Evolutionary conservation across 176 grass and related monocot genomes (phyloP).

Genomic region (Thinopyrum elongatum): DNA sequence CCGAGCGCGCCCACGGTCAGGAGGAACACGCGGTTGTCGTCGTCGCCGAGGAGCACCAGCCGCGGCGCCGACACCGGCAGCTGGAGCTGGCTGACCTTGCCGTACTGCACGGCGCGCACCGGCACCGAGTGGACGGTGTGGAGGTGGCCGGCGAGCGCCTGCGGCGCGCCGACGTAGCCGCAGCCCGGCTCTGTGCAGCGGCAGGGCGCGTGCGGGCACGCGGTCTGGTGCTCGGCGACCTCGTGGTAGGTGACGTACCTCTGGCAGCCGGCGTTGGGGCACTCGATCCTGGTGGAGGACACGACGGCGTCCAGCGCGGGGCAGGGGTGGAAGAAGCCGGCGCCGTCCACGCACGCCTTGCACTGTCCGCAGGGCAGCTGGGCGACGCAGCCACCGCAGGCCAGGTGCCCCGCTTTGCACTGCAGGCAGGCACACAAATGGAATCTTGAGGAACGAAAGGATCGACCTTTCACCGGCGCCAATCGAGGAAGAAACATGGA

Average conservation of each 20-base stretch:
- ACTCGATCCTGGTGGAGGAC: not conserved
- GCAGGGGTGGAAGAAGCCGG: not conserved
- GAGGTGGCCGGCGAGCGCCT: slow-evolving; percentile 1
- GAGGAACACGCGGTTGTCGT: not conserved
- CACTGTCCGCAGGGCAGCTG: not conserved
- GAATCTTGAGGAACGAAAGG: no score
- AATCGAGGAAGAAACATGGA: no score
- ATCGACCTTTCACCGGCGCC: no score
- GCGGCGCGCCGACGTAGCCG: not conserved
- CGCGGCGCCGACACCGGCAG: not conserved
- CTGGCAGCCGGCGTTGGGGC: slow-evolving; percentile 1
- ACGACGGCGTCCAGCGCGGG: slow-evolving; percentile 8
- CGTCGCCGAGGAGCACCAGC: not conserved
- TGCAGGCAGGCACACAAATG: not conserved
- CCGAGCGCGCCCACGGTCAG: slow-evolving; percentile 17
- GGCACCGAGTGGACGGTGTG: not conserved
- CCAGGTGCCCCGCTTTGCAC: slow-evolving; percentile 20
- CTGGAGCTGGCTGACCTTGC: not conserved
- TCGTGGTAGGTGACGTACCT: not conserved
- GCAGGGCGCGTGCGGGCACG: slow-evolving; percentile 26
- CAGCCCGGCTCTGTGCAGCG: slow-evolving; percentile 21
- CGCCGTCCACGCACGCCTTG: not conserved
- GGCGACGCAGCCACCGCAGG: not conserved
- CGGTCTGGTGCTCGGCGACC: not conserved
- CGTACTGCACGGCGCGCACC: not conserved